Evolutionary conservation across 2,329 filamentous ascomycete species (phyloP).

Genomic region (Colletotrichum cordylinicola): DNA sequence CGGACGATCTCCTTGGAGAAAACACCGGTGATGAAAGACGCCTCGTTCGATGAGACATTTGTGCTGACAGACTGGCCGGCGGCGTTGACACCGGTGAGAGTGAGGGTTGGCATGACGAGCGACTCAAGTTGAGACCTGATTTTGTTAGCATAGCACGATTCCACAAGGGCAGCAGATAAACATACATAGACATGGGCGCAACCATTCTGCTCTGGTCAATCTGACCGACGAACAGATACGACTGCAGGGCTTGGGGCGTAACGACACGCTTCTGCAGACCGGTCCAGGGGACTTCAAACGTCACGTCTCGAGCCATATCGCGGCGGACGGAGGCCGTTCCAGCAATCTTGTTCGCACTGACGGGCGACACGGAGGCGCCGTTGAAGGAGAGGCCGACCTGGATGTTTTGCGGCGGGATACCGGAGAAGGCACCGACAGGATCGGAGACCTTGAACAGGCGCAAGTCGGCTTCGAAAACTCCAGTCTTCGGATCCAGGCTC

Average conservation of each 20-base stretch:
- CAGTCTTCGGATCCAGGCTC: conserved; percentile 69
- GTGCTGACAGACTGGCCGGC: conserved; percentile 61
- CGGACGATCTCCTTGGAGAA: conserved; percentile 65
- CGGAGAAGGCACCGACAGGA: conserved; percentile 58
- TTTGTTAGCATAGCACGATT: conserved; percentile 14
- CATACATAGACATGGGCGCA: conserved; percentile 66
- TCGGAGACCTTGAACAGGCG: conserved; percentile 74
- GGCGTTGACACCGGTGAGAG: conserved; percentile 63
- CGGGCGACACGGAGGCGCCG: conserved; percentile 57
- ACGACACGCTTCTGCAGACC: conserved; percentile 19
- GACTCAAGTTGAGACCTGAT: conserved; percentile 63
- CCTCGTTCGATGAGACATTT: conserved; percentile 72
- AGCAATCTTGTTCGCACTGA: conserved; percentile 34
- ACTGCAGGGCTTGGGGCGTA: conserved; percentile 57
- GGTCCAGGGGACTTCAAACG: not conserved
- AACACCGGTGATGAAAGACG: conserved; percentile 73
- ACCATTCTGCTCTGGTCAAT: conserved; percentile 65
- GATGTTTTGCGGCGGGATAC: conserved; percentile 57
- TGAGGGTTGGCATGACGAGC: conserved; percentile 72
- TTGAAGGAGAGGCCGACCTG: conserved; percentile 59
- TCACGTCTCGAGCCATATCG: conserved; percentile 21
- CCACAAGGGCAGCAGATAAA: not conserved
- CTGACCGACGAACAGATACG: conserved; percentile 72
- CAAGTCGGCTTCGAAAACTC: conserved; percentile 79
- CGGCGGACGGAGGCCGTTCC: conserved; percentile 27